Evolutionary conservation across 2,329 filamentous ascomycete genomes (phyloP), one percentile per base, ranked within the genome.

Genomic region (Epichloe glyceriae): DNA sequence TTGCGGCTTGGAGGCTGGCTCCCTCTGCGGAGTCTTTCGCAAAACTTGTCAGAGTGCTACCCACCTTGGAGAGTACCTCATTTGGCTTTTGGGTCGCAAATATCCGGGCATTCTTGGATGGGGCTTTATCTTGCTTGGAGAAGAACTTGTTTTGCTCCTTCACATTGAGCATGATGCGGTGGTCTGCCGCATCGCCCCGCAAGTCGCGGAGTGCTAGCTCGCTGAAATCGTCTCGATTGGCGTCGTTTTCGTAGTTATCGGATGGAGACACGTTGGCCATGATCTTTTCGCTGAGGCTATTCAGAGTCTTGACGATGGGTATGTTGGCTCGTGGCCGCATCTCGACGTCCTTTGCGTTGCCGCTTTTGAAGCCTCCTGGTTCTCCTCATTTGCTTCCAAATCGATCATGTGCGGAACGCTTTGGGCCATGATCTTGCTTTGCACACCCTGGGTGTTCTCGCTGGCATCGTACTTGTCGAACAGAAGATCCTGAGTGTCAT

Each of bases 361-460:
- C 93, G 54, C 76, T 70, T 60, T 78, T 83, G 61, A 84, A 80
- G 49, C 90, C 87, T 58, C 89, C 65, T 95, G 83, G 61, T 98
- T 91, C 65, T 93, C 87, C 68, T 97, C 93, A 62, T 98, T 98
- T 33, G 85, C 93, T 62, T 91, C 88, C 26, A 98, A 69, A 64
- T 98, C 86, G 58, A 98, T 90, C 56, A 94, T 90, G 59, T 90
- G 83, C 1, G 93, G 90, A 19, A 98, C 81, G 51, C 84, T 78
- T 35, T 82, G 72, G 3, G 82, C 71, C 56, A 78, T 70, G 46
- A 80, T 72, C 56, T 73, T 75, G 60, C 71, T 76, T 11, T 74
- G 68, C 44, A 76, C 71, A 37, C 68, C 68, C 19, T 71, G 65
- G 34, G 75, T 74, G 57, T 88, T 85, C 54, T 88, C 85, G 38